phyloP scores from a whole-genome alignment of 805 yeast species.

The Saccharomycopsis vini region DNA sequence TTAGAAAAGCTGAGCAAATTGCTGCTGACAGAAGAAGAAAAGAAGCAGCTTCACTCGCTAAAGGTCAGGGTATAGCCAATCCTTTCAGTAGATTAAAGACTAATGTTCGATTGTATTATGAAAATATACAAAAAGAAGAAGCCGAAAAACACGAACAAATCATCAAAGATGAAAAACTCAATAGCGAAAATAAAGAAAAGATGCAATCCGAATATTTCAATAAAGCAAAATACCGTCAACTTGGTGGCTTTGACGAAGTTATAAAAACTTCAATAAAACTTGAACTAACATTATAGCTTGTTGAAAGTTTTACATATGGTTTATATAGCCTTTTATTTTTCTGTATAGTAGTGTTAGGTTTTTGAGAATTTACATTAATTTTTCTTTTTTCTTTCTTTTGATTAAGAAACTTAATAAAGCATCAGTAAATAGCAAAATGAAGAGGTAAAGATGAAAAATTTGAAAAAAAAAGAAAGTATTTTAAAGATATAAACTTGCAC shows the following conservation, averaged over 20 bases:
- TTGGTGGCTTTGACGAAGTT: constrained; percentile 49
- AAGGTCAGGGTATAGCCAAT: constrained; percentile 39
- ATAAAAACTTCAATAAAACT: constrained; percentile 22
- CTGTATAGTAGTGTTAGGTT: not conserved
- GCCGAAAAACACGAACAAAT: constrained; percentile 51
- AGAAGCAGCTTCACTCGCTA: constrained; percentile 22
- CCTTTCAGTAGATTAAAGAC: constrained; percentile 90
- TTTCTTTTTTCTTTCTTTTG: not conserved
- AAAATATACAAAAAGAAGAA: constrained; percentile 43
- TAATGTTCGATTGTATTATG: constrained; percentile 73
- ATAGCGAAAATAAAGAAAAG: constrained; percentile 37
- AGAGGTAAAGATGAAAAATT: no score
- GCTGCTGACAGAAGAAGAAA: constrained; percentile 47
- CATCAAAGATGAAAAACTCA: constrained; percentile 35
- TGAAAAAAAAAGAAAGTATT: no score
- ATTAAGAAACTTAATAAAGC: no score
- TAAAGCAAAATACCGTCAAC: constrained; percentile 44
- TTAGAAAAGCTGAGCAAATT: constrained; percentile 70
- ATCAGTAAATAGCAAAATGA: no score
- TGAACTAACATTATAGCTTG: no score
- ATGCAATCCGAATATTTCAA: constrained; percentile 30
- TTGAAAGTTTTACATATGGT: not conserved
- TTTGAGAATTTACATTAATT: not conserved
- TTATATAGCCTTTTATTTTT: not conserved
- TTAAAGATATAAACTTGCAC: constrained; percentile 84